Evolutionary conservation across 2,329 filamentous ascomycete species (phyloP), one percentile per base, ranked within the genome.

Genomic region (Aspergillus ibericus): DNA sequence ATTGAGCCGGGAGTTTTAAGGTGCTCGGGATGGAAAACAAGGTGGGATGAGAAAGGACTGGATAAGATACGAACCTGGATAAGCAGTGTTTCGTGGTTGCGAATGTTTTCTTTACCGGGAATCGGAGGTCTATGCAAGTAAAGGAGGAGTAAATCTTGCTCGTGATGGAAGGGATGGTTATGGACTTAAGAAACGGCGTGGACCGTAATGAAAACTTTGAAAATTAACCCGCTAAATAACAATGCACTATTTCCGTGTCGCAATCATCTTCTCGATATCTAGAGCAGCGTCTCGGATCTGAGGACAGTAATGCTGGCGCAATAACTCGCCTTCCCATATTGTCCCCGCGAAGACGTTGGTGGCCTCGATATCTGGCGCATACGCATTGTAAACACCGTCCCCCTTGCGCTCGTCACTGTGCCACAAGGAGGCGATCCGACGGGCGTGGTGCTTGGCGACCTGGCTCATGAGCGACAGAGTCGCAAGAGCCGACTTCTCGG

Each of bases 401-500:
- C 93, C 93, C 72, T 91, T 90, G 51, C 93, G 83, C 79, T 98
- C 95, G 72, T 98, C 93, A 0, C 92, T 96, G 69, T 96, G 88
- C 93, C 95, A 99, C 60, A 99, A 76, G n/a, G 88, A 86, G 36
- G 85, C 85, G 44, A 98, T 85, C 76, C 93, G 96, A 67, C 87
- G 88, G 49, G 88, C 88, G 72, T 99, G 92, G 2, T 88, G 88
- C 74, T 90, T 91, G 0, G 89, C 85, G 1, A 98, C 85, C 66
- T 93, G 89, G 53, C 85, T 85, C 44, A 98, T 76, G 27, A 99
- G 80, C 1, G 88, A 88, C 4, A 97, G 80, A 55, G 93, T 83
- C 0, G 93, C 93, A 64, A 92, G 84, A 40, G 87, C 85, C 1
- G 91, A 96, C 75, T 96, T 96, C 76, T 97, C 93, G 0, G 95